phyloP scores from a whole-genome alignment of 179 eudicot species.

The Vitellaria paradoxa region DNA sequence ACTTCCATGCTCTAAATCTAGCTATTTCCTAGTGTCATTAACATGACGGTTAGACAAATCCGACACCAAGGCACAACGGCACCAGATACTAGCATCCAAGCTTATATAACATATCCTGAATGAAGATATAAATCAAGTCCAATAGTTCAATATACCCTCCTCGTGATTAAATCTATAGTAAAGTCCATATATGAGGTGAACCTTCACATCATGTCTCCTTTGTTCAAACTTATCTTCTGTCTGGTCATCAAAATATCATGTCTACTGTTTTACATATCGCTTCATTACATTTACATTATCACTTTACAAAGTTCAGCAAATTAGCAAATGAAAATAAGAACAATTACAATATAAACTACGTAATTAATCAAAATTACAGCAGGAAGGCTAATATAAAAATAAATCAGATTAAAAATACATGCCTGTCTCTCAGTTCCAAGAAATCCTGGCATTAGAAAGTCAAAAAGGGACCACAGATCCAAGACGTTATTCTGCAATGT shows the following conservation, averaged over 20 bases:
- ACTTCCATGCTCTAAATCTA: too few relatives aligned
- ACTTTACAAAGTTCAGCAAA: neutral
- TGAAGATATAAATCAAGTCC: neutral
- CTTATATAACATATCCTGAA: too few relatives aligned
- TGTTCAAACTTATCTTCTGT: neutral
- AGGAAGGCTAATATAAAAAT: neutral
- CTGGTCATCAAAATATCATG: neutral
- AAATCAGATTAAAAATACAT: slow-evolving; percentile 18
- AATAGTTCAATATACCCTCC: neutral
- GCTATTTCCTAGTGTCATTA: too few relatives aligned
- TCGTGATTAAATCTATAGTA: neutral
- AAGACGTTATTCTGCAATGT: slow-evolving; percentile 76
- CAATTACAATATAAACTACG: neutral
- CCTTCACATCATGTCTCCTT: neutral
- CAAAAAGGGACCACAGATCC: slow-evolving; percentile 99
- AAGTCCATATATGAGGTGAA: neutral
- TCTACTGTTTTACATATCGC: neutral
- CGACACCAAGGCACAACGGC: too few relatives aligned
- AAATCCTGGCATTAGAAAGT: slow-evolving; percentile 99
- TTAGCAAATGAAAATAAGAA: neutral
- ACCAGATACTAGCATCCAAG: too few relatives aligned
- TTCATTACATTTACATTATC: neutral
- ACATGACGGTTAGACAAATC: too few relatives aligned
- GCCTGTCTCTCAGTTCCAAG: slow-evolving; percentile 97
- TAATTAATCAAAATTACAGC: slow-evolving; percentile 6